phyloP scores from a whole-genome alignment of 345 rosid species.

The Euphorbia peplus region DNA sequence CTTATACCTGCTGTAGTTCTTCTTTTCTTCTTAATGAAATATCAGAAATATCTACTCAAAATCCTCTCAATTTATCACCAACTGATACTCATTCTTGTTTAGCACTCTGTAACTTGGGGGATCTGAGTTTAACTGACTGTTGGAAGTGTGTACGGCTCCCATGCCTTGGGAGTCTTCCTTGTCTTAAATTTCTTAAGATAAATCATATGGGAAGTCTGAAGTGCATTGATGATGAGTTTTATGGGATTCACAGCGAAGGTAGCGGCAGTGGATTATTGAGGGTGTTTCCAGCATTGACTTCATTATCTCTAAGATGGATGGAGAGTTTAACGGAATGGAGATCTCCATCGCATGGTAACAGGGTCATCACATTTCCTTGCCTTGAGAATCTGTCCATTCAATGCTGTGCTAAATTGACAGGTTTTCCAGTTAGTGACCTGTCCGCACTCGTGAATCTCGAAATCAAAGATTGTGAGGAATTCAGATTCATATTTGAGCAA shows the following conservation, averaged over 20 bases:
- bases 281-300: background rate
- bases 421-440: background rate
- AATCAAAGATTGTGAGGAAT: background rate
- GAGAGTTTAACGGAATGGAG: background rate
- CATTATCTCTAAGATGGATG: background rate
- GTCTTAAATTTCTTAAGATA: slow-evolving; percentile 8
- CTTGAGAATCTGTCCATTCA: slow-evolving; percentile 3
- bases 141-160: slow-evolving; percentile 12
- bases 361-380: slow-evolving; percentile 10
- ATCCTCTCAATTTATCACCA: no score
- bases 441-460: background rate
- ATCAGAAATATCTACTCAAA: no score
- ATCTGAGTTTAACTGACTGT: background rate
- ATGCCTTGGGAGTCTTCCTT: slow-evolving; percentile 17
- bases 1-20: no score
- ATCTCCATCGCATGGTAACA: background rate
- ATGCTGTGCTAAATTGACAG: background rate
- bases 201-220: background rate
- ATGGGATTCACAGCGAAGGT: background rate
- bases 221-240: slow-evolving; percentile 1
- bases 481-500: background rate
- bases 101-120: background rate
- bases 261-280: background rate
- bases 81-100: background rate
- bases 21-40: no score